A percentile compares a stretch with the other conserved stretches of the same genome.
Evolutionary conservation across 169 alveolate species (phyloP).

Genomic region (Fabrea salina): DNA sequence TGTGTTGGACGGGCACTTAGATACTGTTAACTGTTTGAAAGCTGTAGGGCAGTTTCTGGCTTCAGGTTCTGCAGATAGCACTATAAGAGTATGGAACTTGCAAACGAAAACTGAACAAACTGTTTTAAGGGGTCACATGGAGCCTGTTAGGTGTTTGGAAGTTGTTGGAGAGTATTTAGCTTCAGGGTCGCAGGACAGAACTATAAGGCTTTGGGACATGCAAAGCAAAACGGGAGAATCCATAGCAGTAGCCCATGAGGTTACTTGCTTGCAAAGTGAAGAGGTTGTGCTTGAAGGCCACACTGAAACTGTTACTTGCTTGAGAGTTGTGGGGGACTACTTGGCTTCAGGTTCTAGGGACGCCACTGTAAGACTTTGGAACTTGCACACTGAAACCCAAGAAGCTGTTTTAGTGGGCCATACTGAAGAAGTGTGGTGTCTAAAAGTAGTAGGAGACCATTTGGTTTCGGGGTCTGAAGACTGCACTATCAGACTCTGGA

Average conservation of each 20-base stretch:
- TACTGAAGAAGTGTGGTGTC: not conserved
- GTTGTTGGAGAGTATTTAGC: too few species aligned
- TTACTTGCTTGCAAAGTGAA: not conserved
- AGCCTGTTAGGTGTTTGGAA: too few species aligned
- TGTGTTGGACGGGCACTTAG: not conserved
- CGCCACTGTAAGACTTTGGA: not conserved
- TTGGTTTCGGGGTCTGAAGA: slow-evolving; percentile 18
- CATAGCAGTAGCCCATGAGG: slow-evolving; percentile 1
- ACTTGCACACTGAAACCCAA: not conserved
- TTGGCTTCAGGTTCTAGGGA: not conserved
- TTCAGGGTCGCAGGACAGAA: not conserved
- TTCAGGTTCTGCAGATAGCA: not conserved
- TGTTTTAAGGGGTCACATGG: too few species aligned
- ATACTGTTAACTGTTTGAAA: not conserved
- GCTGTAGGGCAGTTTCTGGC: not conserved
- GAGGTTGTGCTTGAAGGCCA: not conserved
- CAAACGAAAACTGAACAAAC: not conserved
- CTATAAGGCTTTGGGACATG: not conserved
- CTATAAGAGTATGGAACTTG: not conserved
- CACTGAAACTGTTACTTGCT: too few species aligned
- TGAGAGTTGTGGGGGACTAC: not conserved
- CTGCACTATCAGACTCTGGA: not conserved
- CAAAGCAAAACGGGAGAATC: not conserved
- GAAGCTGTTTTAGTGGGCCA: not conserved
- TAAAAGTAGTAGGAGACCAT: not conserved